phyloP scores from a whole-genome alignment of 2,329 filamentous ascomycete genomes.

The Macroventuria anomochaeta region DNA sequence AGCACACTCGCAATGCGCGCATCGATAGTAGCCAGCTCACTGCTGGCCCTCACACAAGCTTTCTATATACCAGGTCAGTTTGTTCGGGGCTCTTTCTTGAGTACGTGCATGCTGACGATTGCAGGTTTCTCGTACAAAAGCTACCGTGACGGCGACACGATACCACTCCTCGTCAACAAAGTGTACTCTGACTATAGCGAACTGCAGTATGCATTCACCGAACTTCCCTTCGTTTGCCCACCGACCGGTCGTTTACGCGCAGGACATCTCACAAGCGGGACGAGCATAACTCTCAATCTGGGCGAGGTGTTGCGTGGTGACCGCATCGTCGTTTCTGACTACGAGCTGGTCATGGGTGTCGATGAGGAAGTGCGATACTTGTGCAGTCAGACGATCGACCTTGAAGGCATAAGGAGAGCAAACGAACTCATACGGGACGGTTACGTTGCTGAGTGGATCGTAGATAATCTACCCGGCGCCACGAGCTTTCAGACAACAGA shows the following conservation, averaged over 20 bases:
- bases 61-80: slow-evolving; percentile 79
- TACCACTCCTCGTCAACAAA: slow-evolving; percentile 90
- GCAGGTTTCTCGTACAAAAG: slow-evolving; percentile 82
- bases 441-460: slow-evolving; percentile 92
- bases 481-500: slow-evolving; percentile 89
- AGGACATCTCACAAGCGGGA: slow-evolving; percentile 74
- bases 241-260: slow-evolving; percentile 71
- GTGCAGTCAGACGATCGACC: slow-evolving; percentile 71
- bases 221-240: slow-evolving; percentile 85
- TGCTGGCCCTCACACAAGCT: slow-evolving; percentile 60
- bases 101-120: background rate
- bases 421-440: slow-evolving; percentile 76
- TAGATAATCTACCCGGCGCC: slow-evolving; percentile 87
- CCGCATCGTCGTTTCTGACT: slow-evolving; percentile 82
- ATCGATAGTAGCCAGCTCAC: slow-evolving; percentile 23
- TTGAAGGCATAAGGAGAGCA: slow-evolving; percentile 70
- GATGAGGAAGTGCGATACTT: slow-evolving; percentile 76
- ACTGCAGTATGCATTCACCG: slow-evolving; percentile 89
- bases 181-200: slow-evolving; percentile 89
- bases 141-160: slow-evolving; percentile 76
- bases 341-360: slow-evolving; percentile 77
- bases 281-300: slow-evolving; percentile 81
- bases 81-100: no score
- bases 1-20: slow-evolving; percentile 27
- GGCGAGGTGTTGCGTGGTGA: slow-evolving; percentile 88